Base-by-base conservation (phyloP, 2,329 filamentous ascomycete genomes). In the Ophiognomonia clavigignenti-juglandacearum region DNA sequence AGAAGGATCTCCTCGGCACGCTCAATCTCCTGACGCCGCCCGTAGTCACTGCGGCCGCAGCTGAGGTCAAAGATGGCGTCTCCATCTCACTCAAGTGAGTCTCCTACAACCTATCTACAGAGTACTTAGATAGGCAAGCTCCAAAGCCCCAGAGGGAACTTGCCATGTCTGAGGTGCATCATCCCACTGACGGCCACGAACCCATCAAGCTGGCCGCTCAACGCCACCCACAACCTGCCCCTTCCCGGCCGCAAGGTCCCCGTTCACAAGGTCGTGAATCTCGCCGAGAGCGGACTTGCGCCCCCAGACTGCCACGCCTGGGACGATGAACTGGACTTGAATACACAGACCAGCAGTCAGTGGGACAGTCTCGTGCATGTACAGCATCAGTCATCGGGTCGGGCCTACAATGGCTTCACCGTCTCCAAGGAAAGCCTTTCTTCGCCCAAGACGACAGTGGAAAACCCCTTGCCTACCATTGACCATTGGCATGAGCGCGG, bases 331-430 rank as follows among this genome's bases (percentile, higher is more conserved):
- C 55, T 80, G 6, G 61, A 65, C 3, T 71, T 82, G 63, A 80
- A 81, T 58, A 81, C 77, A 0, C 77, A 82, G 54, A 61, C 63
- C 27, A 72, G 70, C 45, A 74, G 68, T 20, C 78, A 82, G 59
- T 82, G 76, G 78, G 78, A 82, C 53, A 72, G 72, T 40, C 61
- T 77, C 1, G 64, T 66, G 22, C 72, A 77, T 56, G 70, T 72
- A 53, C 63, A 66, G n/a, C 69, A 75, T 44, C 62, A 70, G 43
- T 55, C 64, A 0, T 66, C 66, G 3, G 67, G 65, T 1, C 56
- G 66, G 1, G 69, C 71, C 10, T 81, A 80, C 58, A 80, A 80
- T 46, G 73, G 73, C 26, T 56, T 65, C 40, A 55, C 67, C 45
- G 69, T 70, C 3, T 64, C 59, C 4, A 56, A 58, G 41, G 62